Conservation (phyloP, 345 rosid species). For the Citrus glauca region DNA sequence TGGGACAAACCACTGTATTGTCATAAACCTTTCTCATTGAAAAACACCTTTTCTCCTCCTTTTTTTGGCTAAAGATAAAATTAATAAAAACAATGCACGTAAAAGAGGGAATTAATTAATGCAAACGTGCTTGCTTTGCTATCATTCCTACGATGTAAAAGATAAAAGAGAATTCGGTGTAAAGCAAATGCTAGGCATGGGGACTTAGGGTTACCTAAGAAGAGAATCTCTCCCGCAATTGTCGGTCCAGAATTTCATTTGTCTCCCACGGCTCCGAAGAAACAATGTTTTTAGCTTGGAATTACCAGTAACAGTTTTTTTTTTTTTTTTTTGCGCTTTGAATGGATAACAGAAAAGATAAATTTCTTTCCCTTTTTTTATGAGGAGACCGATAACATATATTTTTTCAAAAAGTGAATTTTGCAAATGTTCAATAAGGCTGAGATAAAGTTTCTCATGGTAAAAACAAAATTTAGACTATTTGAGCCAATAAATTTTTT, state of each 20-base stretch:
- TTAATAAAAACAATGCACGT: background rate
- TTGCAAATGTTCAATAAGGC: too few relatives aligned
- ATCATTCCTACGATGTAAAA: constrained; percentile 26
- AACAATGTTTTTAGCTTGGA: background rate
- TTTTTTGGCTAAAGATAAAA: background rate
- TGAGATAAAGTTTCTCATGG: too few relatives aligned
- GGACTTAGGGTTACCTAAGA: background rate
- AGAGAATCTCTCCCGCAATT: constrained; percentile 10
- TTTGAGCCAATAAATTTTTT: background rate
- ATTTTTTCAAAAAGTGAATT: too few relatives aligned
- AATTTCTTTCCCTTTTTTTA: background rate
- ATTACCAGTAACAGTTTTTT: background rate
- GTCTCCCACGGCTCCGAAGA: background rate
- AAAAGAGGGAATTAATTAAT: background rate
- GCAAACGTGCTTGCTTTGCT: constrained; percentile 30
- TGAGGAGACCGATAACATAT: too few relatives aligned
- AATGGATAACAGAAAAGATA: background rate
- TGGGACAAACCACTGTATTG: background rate
- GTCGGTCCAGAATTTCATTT: background rate
- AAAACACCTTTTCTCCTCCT: background rate
- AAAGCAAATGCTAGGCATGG: constrained; percentile 23
- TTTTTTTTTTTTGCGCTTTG: background rate
- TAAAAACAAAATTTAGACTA: background rate
- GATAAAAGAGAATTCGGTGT: constrained; percentile 41
- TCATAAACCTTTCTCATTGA: background rate